Base-by-base conservation (phyloP, 2,329 filamentous ascomycete genomes). In the Knoxdaviesia proteae region DNA sequence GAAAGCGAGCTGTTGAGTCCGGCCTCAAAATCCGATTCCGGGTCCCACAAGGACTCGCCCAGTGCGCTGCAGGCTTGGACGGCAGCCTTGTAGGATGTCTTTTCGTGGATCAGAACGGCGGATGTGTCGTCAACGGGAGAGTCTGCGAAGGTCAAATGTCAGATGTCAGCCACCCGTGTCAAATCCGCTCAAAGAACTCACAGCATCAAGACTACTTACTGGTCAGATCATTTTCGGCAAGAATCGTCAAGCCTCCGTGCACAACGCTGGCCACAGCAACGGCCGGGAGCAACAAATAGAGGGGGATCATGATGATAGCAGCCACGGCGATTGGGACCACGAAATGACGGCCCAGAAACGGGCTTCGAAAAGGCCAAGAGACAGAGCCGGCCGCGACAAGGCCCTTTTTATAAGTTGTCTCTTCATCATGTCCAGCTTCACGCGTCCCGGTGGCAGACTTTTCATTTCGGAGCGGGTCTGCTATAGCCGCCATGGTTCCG, bases 1-100 rank as follows among this genome's bases (percentile, higher is more conserved):
- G 41, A 40, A n/a, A 45, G 41, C 29, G 41, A 45, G 35, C 32
- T 45, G 38, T 43, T 45, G 6, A 45, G 32, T 8, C 38, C 44
- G 30, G 34, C 11, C 6, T 30, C 33, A 40, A 45, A 45, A 7
- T 11, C 32, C 35, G 10, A 11, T 9, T 29, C 9, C 5, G 44
- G 33, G 34, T 43, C 11, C 36, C 36, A 38, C 7, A 37, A 38
- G 7, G 30, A 10, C 38, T 45, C 41, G 38, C 32, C 32, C 8
- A 45, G 38, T 3, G 6, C 5, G 1, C 33, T 7, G 38, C 44
- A 45, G 5, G 34, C 36, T 5, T 30, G 31, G 11, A 20, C 8
- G 35, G 41, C 38, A 2, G 10, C 11, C 6, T n/a, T 5, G 32
- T 42, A 43, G 6, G 5, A 31, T 10, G 30, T 40, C n/a, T 30